Percentiles rank a stretch among this genome's conserved stretches.
Evolutionary conservation across 768 basidiomycete genomes (phyloP).

Genomic region (Tylopilus sp.): DNA sequence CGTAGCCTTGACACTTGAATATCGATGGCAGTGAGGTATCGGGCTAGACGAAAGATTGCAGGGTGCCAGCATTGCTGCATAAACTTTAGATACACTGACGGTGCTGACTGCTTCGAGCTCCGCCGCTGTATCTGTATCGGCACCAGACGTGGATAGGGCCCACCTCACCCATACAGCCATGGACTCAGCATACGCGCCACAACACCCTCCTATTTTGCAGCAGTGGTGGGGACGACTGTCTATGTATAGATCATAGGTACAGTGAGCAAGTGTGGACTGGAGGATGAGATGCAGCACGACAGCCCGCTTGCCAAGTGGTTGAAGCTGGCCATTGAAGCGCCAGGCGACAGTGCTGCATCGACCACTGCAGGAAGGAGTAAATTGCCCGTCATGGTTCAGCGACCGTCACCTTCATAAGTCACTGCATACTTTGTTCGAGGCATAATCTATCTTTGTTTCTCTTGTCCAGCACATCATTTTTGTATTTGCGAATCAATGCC

Average conservation of each 20-base stretch:
- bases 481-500: not conserved
- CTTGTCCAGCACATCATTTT: not conserved
- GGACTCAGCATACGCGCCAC: constrained; percentile 31
- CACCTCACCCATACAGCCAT: constrained; percentile 28
- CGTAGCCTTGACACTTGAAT: not conserved
- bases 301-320: constrained; percentile 65
- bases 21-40: constrained; percentile 36
- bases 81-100: no score
- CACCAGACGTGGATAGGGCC: constrained; percentile 35
- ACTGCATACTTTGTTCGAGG: no score
- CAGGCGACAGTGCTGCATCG: not conserved
- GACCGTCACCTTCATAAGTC: constrained; percentile 25
- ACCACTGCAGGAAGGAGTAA: constrained; percentile 21
- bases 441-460: no score
- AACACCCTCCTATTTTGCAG: constrained; percentile 19
- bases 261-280: constrained; percentile 60
- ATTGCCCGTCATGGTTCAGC: constrained; percentile 33
- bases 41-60: constrained; percentile 37
- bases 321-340: constrained; percentile 42
- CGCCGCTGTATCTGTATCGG: constrained; percentile 12
- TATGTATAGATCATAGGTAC: constrained; percentile 63
- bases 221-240: constrained; percentile 27
- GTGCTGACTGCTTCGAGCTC: constrained; percentile 26
- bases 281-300: constrained; percentile 46
- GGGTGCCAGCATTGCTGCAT: no score